Conservation (phyloP, 2,329 filamentous ascomycete species). For the Dothideomycetidae sp. region DNA sequence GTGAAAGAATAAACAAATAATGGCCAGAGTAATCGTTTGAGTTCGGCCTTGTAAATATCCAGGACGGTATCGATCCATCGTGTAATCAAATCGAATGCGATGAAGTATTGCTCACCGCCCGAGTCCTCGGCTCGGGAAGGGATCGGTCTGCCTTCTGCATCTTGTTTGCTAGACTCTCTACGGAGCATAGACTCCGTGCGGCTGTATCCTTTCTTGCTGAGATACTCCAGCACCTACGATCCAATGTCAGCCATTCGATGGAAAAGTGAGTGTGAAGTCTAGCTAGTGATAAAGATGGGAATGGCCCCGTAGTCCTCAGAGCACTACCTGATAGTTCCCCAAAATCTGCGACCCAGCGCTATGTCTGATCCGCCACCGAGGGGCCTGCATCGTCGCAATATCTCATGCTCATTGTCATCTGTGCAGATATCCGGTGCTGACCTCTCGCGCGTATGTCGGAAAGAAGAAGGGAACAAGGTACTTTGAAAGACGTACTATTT, state of each 20-base stretch:
- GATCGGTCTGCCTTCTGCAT: constrained; percentile 65
- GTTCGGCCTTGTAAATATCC: constrained; percentile 89
- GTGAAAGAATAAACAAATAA: constrained; percentile 88
- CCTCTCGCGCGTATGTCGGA: too few species aligned
- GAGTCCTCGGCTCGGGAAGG: constrained; percentile 48
- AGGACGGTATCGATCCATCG: constrained; percentile 82
- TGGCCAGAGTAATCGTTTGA: constrained; percentile 80
- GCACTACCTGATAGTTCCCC: too few species aligned
- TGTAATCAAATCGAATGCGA: constrained; percentile 41
- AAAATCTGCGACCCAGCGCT: too few species aligned
- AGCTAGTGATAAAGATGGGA: too few species aligned
- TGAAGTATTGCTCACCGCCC: constrained; percentile 63
- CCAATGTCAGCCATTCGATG: constrained; percentile 13
- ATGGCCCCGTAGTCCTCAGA: too few species aligned
- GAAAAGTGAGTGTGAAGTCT: too few species aligned
- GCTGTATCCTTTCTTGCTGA: constrained; percentile 88
- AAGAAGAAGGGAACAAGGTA: constrained; percentile 7
- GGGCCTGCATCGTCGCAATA: too few species aligned
- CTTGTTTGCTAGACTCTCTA: constrained; percentile 73
- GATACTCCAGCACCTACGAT: constrained; percentile 71
- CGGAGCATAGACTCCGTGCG: constrained; percentile 85
- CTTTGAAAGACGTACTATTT: constrained; percentile 67
- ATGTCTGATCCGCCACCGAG: too few species aligned
- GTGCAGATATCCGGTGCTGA: too few species aligned
- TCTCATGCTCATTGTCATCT: too few species aligned